Evolutionary conservation across 495 filamentous ascomycete genomes (phyloP), one percentile per base, ranked within the genome.

Genomic region (Tetracladium marchalianum): DNA sequence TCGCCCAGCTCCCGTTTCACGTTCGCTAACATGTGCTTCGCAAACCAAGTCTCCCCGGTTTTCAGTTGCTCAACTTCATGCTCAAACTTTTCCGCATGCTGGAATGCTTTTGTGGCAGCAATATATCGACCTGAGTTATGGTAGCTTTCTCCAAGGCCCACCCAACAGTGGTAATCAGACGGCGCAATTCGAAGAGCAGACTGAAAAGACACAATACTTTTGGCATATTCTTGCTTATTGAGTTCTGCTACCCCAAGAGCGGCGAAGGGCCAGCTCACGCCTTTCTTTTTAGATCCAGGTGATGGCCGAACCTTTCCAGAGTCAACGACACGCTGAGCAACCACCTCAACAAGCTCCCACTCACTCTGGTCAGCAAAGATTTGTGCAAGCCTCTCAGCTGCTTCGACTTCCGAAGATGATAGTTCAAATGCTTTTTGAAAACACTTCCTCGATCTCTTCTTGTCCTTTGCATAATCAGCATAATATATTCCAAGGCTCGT

Each of bases 351-450:
- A 22, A 93, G 76, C 44, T 97, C 93, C 92, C 92, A 99, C 53
- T 97, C 92, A 15, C 84, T 77, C 44, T 85, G 80, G 49, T 94
- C 81, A 0, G 93, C 89, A 57, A 95, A 99, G 1, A 76, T 77
- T 35, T 73, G 72, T 9, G 90, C 87, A 10, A 99, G 77, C 22
- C 87, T 77, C 62, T 97, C 85, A 3, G 92, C 92, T 38, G 92
- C 87, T 55, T 83, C 72, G 1, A 94, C 77, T 59, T 99, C 93
- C 0, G 85, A 78, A 0, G 88, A 62, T 0, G 93, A 99, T 9
- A 97, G 68, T 60, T 99, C 92, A 40, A 99, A 90, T 0, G 92
- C 92, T 60, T 95, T 96, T 55, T 96, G 87, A 56, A 97, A 99
- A 61, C 92, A 97, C 54, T 81, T 81, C 11, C 85, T 76, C 16